phyloP scores from a whole-genome alignment of 306 rosid genomes.

The Corylus heterophylla region DNA sequence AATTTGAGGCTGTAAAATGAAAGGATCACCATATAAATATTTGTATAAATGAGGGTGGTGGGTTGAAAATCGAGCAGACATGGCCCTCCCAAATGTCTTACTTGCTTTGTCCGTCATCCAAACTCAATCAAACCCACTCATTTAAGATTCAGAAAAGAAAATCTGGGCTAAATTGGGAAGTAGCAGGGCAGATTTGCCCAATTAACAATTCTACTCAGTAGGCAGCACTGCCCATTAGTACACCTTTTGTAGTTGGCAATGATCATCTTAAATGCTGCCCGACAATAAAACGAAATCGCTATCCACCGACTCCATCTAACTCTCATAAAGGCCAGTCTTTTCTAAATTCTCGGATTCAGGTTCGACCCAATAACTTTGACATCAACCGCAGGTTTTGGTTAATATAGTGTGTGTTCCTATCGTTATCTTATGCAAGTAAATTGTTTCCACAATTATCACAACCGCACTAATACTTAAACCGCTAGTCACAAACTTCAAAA shows the following conservation, averaged over 20 bases:
- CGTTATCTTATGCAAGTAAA: neutral
- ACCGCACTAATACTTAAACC: neutral
- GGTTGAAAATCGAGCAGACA: neutral
- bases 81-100: neutral
- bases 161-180: neutral
- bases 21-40: neutral
- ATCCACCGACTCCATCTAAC: neutral
- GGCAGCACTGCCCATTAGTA: neutral
- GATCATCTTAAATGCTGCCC: neutral
- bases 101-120: neutral
- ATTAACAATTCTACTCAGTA: neutral
- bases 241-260: neutral
- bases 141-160: neutral
- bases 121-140: neutral
- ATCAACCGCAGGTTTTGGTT: neutral
- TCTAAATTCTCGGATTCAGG: neutral
- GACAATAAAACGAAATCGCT: neutral
- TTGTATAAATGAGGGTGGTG: neutral
- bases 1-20: neutral
- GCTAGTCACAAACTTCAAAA: neutral
- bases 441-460: neutral
- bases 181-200: neutral
- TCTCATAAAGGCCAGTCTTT: neutral
- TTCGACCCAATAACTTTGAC: neutral
- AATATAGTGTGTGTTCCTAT: neutral